Conservation (phyloP, 345 rosid genomes). For the Eutrema heterophyllum region DNA sequence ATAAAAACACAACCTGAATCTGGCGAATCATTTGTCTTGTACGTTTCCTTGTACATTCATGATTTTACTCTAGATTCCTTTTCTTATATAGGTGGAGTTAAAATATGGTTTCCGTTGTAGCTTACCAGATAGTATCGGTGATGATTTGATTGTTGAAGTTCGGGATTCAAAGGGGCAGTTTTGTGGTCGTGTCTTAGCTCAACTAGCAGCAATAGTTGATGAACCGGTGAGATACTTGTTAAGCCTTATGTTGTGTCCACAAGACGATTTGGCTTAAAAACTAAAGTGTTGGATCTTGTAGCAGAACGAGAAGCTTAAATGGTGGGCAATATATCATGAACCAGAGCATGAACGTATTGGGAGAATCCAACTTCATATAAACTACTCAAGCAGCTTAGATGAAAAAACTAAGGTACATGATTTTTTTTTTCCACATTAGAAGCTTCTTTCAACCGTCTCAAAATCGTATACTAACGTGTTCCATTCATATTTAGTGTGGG, state of each 20-base stretch:
- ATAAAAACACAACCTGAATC: constrained; percentile 72
- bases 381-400: constrained; percentile 63
- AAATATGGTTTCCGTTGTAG: constrained; percentile 34
- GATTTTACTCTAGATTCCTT: neutral
- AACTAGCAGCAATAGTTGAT: constrained; percentile 66
- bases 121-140: constrained; percentile 81
- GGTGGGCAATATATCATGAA: constrained; percentile 88
- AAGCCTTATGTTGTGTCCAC: neutral
- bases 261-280: neutral
- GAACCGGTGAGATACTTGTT: constrained; percentile 47
- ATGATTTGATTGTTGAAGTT: constrained; percentile 72
- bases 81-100: neutral
- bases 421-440: neutral
- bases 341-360: constrained; percentile 89
- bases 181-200: constrained; percentile 76
- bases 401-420: constrained; percentile 44
- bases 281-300: constrained; percentile 9
- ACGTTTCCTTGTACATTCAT: constrained; percentile 29
- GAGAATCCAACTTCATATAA: constrained; percentile 63
- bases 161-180: constrained; percentile 67
- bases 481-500: constrained; percentile 42
- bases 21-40: constrained; percentile 76
- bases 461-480: neutral
- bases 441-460: neutral
- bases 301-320: constrained; percentile 70